Evolutionary conservation across 2,329 filamentous ascomycete genomes (phyloP).

Genomic region (Pestalotiopsis sp.): DNA sequence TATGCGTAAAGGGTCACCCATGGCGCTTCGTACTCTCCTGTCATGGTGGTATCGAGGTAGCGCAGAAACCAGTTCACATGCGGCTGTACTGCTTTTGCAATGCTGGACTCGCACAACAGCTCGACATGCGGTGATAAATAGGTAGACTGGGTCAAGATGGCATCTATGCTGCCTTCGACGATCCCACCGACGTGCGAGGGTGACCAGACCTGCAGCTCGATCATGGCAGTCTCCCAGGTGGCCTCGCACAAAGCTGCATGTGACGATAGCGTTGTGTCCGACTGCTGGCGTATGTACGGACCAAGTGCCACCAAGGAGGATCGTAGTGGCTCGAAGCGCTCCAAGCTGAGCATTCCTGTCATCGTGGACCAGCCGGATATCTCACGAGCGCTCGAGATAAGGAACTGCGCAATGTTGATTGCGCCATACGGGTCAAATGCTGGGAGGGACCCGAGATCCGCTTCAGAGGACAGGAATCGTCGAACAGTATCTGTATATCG

Average conservation of each 20-base stretch:
- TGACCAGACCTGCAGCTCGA: constrained; percentile 5
- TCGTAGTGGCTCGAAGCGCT: not conserved
- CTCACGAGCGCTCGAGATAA: not conserved
- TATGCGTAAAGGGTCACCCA: not conserved
- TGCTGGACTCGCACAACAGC: not conserved
- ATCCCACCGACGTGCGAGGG: not conserved
- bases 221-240: constrained; percentile 7
- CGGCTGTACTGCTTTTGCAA: not conserved
- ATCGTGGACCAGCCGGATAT: constrained; percentile 8
- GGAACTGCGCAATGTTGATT: constrained; percentile 4
- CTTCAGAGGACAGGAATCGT: not conserved
- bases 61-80: constrained; percentile 4
- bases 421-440: constrained; percentile 6
- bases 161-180: constrained; percentile 1
- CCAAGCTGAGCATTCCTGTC: constrained; percentile 5
- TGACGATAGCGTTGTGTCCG: not conserved
- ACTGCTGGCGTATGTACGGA: not conserved
- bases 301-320: not conserved
- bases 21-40: not conserved
- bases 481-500: not conserved
- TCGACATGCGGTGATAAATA: not conserved
- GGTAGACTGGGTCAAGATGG: not conserved
- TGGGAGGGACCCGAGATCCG: not conserved
- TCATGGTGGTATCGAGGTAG: not conserved
- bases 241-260: not conserved